phyloP scores from a whole-genome alignment of 805 yeast species.

The Lachancea sp. region DNA sequence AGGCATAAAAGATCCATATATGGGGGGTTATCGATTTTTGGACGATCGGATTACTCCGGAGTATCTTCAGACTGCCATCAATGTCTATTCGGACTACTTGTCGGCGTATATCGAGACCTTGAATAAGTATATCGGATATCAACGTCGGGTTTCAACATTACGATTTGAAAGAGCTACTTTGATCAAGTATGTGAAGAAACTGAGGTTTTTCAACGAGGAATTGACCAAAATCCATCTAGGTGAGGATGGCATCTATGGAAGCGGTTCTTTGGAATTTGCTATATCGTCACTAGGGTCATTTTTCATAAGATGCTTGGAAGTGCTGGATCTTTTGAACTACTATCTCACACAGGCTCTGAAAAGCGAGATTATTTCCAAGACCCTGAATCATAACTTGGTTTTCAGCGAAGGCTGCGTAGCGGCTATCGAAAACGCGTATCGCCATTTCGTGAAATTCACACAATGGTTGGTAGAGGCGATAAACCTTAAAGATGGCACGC shows the following conservation, averaged over 20 bases:
- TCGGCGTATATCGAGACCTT: slow-evolving; percentile 27
- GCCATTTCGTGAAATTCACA: slow-evolving; percentile 31
- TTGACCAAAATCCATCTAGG: slow-evolving; percentile 13
- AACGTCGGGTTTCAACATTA: slow-evolving; percentile 27
- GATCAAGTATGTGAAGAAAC: slow-evolving; percentile 32
- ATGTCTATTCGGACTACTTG: slow-evolving; percentile 22
- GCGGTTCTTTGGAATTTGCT: slow-evolving; percentile 5
- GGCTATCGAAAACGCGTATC: slow-evolving; percentile 27
- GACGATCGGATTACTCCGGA: neutral
- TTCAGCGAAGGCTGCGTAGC: slow-evolving; percentile 20
- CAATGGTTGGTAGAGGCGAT: slow-evolving; percentile 33
- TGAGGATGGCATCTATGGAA: neutral
- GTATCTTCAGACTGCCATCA: slow-evolving; percentile 11
- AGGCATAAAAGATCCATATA: too few species aligned
- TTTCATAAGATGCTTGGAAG: slow-evolving; percentile 25
- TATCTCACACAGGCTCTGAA: slow-evolving; percentile 30
- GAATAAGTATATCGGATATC: slow-evolving; percentile 29
- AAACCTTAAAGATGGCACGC: slow-evolving; percentile 14
- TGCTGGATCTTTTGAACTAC: slow-evolving; percentile 29
- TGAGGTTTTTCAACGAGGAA: slow-evolving; percentile 30
- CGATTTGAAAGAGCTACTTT: slow-evolving; percentile 31
- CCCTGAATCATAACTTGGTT: slow-evolving; percentile 25
- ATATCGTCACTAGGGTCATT: slow-evolving; percentile 21
- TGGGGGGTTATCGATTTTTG: too few species aligned
- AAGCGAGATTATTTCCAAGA: slow-evolving; percentile 32